Conservation (phyloP, 768 basidiomycete genomes). For the Suillus cothurnatus region DNA sequence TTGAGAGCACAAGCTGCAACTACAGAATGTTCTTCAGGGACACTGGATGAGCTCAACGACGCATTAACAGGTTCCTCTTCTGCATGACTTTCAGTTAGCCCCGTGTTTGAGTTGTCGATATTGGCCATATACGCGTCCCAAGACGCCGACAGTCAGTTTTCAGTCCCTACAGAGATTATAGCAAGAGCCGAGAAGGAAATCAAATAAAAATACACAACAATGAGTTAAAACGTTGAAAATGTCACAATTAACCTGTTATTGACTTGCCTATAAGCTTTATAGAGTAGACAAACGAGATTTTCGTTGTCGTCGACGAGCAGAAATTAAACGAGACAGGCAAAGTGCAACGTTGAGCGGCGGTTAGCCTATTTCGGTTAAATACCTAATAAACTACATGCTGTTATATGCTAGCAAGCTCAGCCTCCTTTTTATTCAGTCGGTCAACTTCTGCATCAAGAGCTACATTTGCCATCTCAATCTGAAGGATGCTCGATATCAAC, state of each 20-base stretch:
- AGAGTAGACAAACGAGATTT: background rate
- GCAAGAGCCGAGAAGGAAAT: constrained; percentile 15
- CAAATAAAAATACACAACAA: constrained; percentile 6
- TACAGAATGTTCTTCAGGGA: constrained; percentile 22
- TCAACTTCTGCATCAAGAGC: constrained; percentile 84
- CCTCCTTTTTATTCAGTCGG: constrained; percentile 57
- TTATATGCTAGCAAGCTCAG: constrained; percentile 52
- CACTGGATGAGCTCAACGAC: constrained; percentile 9
- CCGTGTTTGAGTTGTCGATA: constrained; percentile 51
- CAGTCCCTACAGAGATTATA: constrained; percentile 10
- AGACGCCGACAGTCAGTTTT: constrained; percentile 49
- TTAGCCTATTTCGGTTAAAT: constrained; percentile 5
- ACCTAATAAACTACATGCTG: background rate
- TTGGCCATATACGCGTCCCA: constrained; percentile 82
- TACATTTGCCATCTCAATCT: constrained; percentile 94
- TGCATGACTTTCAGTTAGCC: constrained; percentile 43
- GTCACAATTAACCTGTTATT: background rate
- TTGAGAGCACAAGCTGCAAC: constrained; percentile 11
- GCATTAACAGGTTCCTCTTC: constrained; percentile 12
- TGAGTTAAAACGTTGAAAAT: background rate
- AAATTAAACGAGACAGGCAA: background rate
- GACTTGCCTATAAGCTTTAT: constrained; percentile 1
- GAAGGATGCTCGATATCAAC: constrained; percentile 84
- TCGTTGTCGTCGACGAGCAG: background rate
- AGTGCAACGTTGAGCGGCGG: background rate